Evolutionary conservation across 2,329 filamentous ascomycete genomes (phyloP).

Genomic region (Cladorrhinum sp.): DNA sequence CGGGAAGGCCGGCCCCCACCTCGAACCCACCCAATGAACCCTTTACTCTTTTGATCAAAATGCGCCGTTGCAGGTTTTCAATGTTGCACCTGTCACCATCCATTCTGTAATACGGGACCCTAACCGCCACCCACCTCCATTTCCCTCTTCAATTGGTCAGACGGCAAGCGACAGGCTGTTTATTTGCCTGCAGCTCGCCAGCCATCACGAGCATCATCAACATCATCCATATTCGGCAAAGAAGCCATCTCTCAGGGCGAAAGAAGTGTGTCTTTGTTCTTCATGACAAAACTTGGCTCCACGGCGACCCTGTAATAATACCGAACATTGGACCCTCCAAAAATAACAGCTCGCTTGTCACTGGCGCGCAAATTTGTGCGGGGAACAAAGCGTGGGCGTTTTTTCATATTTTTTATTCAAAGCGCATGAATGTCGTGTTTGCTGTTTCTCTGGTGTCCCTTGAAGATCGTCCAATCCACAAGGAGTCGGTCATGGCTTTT

Average conservation of each 20-base stretch:
- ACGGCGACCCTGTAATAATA: neutral
- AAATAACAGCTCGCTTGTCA: constrained; percentile 5
- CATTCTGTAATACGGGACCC: neutral
- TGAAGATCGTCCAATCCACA: neutral
- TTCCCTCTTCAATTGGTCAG: neutral
- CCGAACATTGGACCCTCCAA: neutral
- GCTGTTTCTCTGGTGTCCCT: neutral
- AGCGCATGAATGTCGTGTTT: constrained; percentile 4
- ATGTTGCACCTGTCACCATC: neutral
- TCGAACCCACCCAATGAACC: neutral
- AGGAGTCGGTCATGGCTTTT: neutral
- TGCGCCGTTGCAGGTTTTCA: neutral
- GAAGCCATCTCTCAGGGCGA: neutral
- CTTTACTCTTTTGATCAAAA: neutral
- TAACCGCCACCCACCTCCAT: neutral
- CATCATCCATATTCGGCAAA: neutral
- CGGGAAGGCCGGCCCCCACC: neutral
- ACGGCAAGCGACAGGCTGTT: neutral
- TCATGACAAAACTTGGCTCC: neutral
- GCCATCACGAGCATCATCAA: neutral
- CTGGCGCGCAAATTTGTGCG: neutral
- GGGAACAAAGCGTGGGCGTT: neutral
- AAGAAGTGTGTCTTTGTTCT: neutral
- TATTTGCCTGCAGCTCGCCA: neutral
- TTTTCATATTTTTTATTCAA: neutral